These are phyloP conservation scores for Parsonsia alboflavescens DNA, from an alignment of 257 asterid genomes.

Conservation along the genomic window DNA sequence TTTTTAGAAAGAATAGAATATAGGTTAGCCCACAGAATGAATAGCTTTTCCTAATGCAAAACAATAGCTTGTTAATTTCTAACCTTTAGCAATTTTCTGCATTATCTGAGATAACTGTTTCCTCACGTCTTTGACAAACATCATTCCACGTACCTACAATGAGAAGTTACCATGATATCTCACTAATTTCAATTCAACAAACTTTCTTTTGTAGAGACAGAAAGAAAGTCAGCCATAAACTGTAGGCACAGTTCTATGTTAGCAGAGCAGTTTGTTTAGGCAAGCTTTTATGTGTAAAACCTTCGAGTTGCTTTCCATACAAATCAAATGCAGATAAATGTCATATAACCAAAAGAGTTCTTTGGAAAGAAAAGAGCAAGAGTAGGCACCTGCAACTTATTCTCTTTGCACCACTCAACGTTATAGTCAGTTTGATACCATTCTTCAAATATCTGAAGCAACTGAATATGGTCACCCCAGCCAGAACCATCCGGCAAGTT, in stretches of 20 bases:
- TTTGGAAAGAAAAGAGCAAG: background rate
- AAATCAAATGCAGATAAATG: background rate
- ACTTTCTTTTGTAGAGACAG: background rate
- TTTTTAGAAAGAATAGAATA: background rate
- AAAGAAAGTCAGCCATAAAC: background rate
- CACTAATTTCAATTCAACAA: conserved; percentile 5
- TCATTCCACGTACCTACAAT: conserved; percentile 84
- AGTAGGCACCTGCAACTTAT: conserved; percentile 68
- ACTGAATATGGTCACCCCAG: conserved; percentile 92
- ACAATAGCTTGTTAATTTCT: conserved; percentile 3
- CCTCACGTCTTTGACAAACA: conserved; percentile 83
- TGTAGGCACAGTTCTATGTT: background rate
- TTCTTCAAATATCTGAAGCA: conserved; percentile 81
- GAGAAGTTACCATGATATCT: conserved; percentile 20
- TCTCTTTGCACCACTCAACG: conserved; percentile 74
- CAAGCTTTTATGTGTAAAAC: background rate
- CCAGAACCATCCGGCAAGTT: conserved; percentile 93
- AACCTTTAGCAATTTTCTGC: conserved; percentile 80
- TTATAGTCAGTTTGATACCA: conserved; percentile 74
- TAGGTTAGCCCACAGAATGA: background rate
- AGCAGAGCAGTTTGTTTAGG: background rate
- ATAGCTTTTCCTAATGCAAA: background rate
- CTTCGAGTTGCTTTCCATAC: background rate
- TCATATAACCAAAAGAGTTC: background rate
- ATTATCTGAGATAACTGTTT: conserved; percentile 88